These are phyloP conservation scores for Talaromyces marneffei DNA, from an alignment of 2,329 filamentous ascomycete species.

Conservation along the genomic window DNA sequence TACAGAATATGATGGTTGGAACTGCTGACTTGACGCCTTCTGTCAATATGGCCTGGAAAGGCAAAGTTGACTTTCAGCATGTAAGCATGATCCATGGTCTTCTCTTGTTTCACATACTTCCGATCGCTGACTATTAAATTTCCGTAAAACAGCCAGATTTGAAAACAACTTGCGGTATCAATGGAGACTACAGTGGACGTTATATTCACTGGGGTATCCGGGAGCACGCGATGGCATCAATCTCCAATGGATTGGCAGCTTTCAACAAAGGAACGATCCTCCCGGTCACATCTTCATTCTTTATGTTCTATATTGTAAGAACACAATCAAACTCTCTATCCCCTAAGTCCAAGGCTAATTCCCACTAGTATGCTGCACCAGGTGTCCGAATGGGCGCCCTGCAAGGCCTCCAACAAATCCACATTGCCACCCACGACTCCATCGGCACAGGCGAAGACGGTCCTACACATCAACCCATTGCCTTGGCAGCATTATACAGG, in stretches of 20 bases:
- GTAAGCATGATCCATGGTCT: slow-evolving; percentile 24
- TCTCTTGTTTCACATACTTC: not conserved
- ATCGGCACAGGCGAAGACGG: slow-evolving; percentile 57
- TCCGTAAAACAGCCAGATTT: slow-evolving; percentile 22
- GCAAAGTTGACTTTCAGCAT: slow-evolving; percentile 48
- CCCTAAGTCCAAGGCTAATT: not conserved
- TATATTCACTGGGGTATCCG: slow-evolving; percentile 56
- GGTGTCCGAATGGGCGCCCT: slow-evolving; percentile 58
- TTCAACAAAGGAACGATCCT: slow-evolving; percentile 52
- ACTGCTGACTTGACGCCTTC: slow-evolving; percentile 51
- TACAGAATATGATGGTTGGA: slow-evolving; percentile 49
- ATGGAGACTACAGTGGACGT: slow-evolving; percentile 48
- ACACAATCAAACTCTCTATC: not conserved
- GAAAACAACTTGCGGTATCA: slow-evolving; percentile 39
- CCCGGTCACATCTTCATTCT: slow-evolving; percentile 55
- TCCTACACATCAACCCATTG: slow-evolving; percentile 59
- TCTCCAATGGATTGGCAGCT: slow-evolving; percentile 70
- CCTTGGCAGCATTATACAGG: slow-evolving; percentile 52
- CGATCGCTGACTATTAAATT: not conserved
- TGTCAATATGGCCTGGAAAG: slow-evolving; percentile 52
- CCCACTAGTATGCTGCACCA: slow-evolving; percentile 46
- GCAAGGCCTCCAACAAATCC: slow-evolving; percentile 51
- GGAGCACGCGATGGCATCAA: slow-evolving; percentile 61
- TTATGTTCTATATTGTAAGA: slow-evolving; percentile 52
- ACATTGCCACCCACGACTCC: slow-evolving; percentile 57